Conservation (phyloP, 371 early-diverging fungal species). For the Mortierella sp. region DNA sequence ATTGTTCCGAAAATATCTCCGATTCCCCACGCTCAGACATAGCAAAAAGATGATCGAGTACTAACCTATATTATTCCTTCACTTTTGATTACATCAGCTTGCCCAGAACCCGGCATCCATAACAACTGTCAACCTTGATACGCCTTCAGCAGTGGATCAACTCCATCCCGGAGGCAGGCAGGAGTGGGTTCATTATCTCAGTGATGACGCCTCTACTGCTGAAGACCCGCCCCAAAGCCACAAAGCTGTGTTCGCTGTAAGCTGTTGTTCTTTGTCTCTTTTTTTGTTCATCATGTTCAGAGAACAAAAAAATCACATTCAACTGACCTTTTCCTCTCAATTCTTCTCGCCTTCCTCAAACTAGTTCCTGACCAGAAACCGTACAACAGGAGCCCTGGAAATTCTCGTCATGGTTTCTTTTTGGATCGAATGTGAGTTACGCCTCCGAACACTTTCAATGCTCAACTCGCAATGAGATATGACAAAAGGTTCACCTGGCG, state of each 20-base stretch:
- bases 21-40: neutral
- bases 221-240: constrained; percentile 23
- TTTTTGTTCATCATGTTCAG: neutral
- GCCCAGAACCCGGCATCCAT: constrained; percentile 26
- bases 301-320: neutral
- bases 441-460: neutral
- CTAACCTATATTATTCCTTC: neutral
- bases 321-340: neutral
- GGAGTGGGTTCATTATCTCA: neutral
- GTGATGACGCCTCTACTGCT: neutral
- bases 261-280: neutral
- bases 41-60: neutral
- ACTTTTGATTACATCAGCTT: constrained; percentile 4
- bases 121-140: neutral
- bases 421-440: constrained; percentile 40
- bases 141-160: neutral
- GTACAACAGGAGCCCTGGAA: constrained; percentile 19
- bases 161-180: neutral
- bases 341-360: neutral
- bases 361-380: constrained; percentile 36
- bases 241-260: constrained; percentile 49
- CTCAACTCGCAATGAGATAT: neutral
- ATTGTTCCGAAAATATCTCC: neutral
- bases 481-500: no score
- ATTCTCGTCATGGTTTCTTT: constrained; percentile 35